These are phyloP conservation scores for Neonectria punicea DNA, from an alignment of 2,329 filamentous ascomycete species.

Conservation along the genomic window DNA sequence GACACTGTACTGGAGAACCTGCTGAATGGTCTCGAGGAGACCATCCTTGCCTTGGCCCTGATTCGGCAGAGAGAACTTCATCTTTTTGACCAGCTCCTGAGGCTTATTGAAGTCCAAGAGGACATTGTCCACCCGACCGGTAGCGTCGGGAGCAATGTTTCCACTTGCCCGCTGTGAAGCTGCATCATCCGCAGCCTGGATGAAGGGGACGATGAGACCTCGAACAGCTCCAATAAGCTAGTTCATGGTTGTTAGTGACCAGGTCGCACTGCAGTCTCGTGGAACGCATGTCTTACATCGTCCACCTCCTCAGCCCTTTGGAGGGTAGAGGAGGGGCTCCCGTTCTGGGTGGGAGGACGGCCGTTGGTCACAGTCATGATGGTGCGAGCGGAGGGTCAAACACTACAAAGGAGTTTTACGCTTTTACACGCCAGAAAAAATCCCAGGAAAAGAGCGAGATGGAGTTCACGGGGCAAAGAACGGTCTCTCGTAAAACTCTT, in stretches of 20 bases:
- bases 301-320: conserved; percentile 48
- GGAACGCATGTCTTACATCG: conserved; percentile 40
- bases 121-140: conserved; percentile 60
- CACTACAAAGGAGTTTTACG: not conserved
- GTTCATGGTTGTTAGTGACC: conserved; percentile 34
- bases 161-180: conserved; percentile 62
- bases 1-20: conserved; percentile 84
- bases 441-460: not conserved
- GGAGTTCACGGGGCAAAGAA: not conserved
- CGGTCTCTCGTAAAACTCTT: conserved; percentile 25
- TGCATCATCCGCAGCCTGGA: conserved; percentile 75
- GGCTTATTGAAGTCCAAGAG: conserved; percentile 73
- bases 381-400: conserved; percentile 18
- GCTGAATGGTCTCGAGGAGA: conserved; percentile 74
- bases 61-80: conserved; percentile 68
- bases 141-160: conserved; percentile 54
- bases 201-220: conserved; percentile 75
- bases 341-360: conserved; percentile 27
- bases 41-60: conserved; percentile 75
- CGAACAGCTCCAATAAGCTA: conserved; percentile 77
- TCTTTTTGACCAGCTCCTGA: conserved; percentile 63
- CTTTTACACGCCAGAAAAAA: not conserved
- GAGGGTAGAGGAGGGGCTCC: conserved; percentile 38
- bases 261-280: conserved; percentile 18
- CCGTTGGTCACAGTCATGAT: conserved; percentile 43